Base-by-base conservation (phyloP, 176 grass and related monocot genomes). In the Areca catechu region DNA sequence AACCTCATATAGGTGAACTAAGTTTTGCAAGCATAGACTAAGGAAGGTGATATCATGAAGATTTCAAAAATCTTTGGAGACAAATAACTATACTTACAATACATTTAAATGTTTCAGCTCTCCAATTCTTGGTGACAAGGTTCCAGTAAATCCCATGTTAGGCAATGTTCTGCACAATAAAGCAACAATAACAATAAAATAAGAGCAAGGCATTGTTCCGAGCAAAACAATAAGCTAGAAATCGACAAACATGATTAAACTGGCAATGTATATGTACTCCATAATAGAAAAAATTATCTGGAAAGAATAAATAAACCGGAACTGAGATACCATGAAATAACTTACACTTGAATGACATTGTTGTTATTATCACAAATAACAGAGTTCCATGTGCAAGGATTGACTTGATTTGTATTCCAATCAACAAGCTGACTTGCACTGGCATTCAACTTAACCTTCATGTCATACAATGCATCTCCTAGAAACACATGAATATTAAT, bases 91-190 rank as follows among this genome's bases (percentile, higher is more conserved):
- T 43, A 84, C 92, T 91, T 88, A 97, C 92, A 97, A 65, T 57
- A 88, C 80, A 85, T 61, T 91, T 63, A 97, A 86, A 82, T 80
- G 75, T 19, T 80, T 63, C 7, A 97, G 80, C 10, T 91, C 83
- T 66, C 92, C 92, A 59, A 97, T 97, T 79, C 80, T 82, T 82
- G 86, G 69, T 48, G 92, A 97, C 19, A 97, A 54, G 56, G 79
- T 77, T 72, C 92, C 92, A 58, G 72, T 85, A 74, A 97, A 97
- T 71, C 92, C 92, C 81, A 90, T 82, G 63, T 78, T 77, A 82
- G 92, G 81, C 66, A 97, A 75, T 75, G 92, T 91, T 77, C 92
- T 97, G 83, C 78, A 77, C 24, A 48, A 53, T 7, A 34, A 43
- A 43, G 34, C 34, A 43, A 43, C 34, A 23, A 25, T 24, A 68